Evolutionary conservation across 257 asterid species (phyloP).

Genomic region (Eustoma russellianum): DNA sequence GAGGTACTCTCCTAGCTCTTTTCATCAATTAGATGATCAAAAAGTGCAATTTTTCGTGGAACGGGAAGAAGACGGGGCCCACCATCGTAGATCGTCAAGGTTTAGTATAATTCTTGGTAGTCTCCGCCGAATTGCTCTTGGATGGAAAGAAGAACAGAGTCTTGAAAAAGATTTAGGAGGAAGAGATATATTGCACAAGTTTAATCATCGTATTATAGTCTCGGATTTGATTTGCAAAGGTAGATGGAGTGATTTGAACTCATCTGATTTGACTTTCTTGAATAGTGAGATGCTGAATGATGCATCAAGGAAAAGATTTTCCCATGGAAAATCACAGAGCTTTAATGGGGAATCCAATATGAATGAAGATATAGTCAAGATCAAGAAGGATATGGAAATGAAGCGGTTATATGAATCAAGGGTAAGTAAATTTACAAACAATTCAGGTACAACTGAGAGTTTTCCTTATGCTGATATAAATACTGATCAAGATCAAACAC

Average conservation of each 20-base stretch:
- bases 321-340: constrained; percentile 3
- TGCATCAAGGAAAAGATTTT: constrained; percentile 13
- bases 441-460: constrained; percentile 6
- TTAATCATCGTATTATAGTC: constrained; percentile 35
- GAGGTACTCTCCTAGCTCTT: constrained; percentile 1
- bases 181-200: constrained; percentile 13
- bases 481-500: constrained; percentile 10
- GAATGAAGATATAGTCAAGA: constrained; percentile 1
- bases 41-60: neutral
- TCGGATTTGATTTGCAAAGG: constrained; percentile 37
- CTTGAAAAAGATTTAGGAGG: neutral
- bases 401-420: constrained; percentile 12
- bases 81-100: neutral
- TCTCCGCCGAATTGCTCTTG: neutral
- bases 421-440: constrained; percentile 2
- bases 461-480: constrained; percentile 1
- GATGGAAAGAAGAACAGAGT: neutral
- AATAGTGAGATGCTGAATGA: constrained; percentile 31
- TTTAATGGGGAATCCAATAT: neutral
- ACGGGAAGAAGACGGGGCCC: neutral
- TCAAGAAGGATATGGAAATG: neutral
- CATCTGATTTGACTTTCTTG: constrained; percentile 40
- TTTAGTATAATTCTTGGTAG: neutral
- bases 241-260: constrained; percentile 49
- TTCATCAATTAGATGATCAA: neutral